Evolutionary conservation across 139 green algal genomes (phyloP).

Genomic region (Chlamydomonas schloesseri): DNA sequence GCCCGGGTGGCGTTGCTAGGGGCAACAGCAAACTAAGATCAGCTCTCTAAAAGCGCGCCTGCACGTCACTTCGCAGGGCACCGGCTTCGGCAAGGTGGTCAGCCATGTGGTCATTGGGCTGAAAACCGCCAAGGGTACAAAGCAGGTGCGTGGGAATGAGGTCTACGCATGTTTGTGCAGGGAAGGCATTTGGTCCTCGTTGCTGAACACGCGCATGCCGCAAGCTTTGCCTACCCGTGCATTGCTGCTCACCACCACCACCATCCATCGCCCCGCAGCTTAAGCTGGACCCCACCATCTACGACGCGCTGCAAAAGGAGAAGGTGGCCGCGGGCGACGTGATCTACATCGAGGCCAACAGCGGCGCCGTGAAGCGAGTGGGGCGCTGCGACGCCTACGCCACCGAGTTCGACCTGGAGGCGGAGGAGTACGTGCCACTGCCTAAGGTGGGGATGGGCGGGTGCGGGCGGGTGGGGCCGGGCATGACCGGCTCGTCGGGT

Average conservation of each 20-base stretch:
- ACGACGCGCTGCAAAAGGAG: constrained; percentile 96
- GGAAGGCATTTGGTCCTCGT: no score
- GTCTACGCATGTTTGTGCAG: no score
- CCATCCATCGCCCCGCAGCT: constrained; percentile 65
- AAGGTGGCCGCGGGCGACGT: constrained; percentile 94
- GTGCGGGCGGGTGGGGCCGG: no score
- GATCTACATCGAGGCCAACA: constrained; percentile 99
- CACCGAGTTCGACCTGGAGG: constrained; percentile 98
- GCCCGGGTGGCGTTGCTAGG: no score
- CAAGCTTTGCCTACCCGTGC: no score
- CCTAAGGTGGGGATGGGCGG: constrained; percentile 82
- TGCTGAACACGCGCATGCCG: no score
- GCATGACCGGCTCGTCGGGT: background rate
- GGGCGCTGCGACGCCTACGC: constrained; percentile 92
- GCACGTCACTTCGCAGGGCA: no score
- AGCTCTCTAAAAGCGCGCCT: no score
- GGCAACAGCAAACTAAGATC: no score
- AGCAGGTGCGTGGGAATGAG: constrained; percentile 65
- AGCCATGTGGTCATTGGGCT: constrained; percentile 96
- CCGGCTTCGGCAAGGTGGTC: constrained; percentile 88
- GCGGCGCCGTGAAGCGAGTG: constrained; percentile 96
- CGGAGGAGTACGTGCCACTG: constrained; percentile 99
- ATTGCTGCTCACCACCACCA: no score
- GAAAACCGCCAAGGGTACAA: constrained; percentile 95
- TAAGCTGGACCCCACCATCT: constrained; percentile 97